phyloP scores from a whole-genome alignment of 345 rosid genomes.

The Salix arbutifolia region DNA sequence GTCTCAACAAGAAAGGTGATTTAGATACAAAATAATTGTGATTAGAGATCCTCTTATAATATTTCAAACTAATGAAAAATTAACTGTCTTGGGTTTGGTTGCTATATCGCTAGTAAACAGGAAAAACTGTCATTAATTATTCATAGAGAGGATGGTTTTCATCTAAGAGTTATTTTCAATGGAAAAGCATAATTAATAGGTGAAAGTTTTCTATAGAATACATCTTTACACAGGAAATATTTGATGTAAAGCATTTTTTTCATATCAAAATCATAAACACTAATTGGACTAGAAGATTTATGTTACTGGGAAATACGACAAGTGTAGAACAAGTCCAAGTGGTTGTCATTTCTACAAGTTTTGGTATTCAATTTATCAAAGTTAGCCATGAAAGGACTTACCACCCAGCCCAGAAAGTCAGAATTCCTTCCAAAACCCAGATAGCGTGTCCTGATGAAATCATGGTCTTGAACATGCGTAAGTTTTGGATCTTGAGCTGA shows the following conservation, averaged over 20 bases:
- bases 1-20: too few species aligned
- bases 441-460: conserved; percentile 24
- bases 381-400: conserved; percentile 8
- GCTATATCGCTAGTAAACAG: too few species aligned
- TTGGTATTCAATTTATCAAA: background rate
- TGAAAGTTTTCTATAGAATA: background rate
- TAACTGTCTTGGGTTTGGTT: too few species aligned
- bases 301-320: too few species aligned
- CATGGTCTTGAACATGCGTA: conserved; percentile 21
- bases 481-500: conserved; percentile 51
- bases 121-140: background rate
- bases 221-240: background rate
- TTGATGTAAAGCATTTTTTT: background rate
- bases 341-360: background rate
- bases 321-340: background rate
- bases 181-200: background rate
- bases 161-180: background rate
- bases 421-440: conserved; percentile 32
- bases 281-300: too few species aligned
- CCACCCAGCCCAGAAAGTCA: conserved; percentile 22
- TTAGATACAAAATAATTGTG: too few species aligned
- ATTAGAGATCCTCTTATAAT: too few species aligned
- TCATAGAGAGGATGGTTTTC: background rate
- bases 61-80: too few species aligned
- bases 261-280: background rate